These are phyloP conservation scores for Mercurialis annua DNA, from an alignment of 345 rosid species.

Conservation along the genomic window DNA sequence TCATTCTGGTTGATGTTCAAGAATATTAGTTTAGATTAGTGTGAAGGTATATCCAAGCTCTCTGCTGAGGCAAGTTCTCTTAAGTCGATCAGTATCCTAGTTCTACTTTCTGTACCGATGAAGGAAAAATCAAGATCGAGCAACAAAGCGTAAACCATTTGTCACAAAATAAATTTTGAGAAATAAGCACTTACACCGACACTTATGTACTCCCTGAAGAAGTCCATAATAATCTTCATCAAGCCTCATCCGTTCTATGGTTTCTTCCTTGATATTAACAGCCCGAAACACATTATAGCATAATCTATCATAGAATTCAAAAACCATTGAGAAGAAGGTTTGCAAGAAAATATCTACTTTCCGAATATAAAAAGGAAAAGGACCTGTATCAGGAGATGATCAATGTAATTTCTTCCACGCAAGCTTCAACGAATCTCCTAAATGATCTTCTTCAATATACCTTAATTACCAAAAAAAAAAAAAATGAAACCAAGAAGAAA, in stretches of 20 bases:
- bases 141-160: neutral
- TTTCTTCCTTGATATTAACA: conserved; percentile 80
- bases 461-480: conserved; percentile 37
- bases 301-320: neutral
- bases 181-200: conserved; percentile 60
- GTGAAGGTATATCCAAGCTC: conserved; percentile 93
- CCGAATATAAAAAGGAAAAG: neutral
- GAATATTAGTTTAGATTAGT: conserved; percentile 86
- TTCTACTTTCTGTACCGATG: conserved; percentile 69
- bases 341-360: conserved; percentile 10
- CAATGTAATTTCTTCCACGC: conserved; percentile 93
- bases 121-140: conserved; percentile 10
- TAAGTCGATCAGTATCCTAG: conserved; percentile 81
- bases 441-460: conserved; percentile 98
- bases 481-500: conserved; percentile 14
- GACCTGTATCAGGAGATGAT: conserved; percentile 91
- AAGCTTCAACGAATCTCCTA: conserved; percentile 92
- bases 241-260: conserved; percentile 90
- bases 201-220: conserved; percentile 88
- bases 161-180: neutral
- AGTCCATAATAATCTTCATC: conserved; percentile 98
- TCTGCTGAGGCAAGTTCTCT: conserved; percentile 99
- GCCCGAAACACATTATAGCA: conserved; percentile 19
- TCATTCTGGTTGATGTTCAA: conserved; percentile 97
- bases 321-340: neutral